These are phyloP conservation scores for Erigeron canadensis DNA, from an alignment of 129 eudicot species.

Conservation along the genomic window DNA sequence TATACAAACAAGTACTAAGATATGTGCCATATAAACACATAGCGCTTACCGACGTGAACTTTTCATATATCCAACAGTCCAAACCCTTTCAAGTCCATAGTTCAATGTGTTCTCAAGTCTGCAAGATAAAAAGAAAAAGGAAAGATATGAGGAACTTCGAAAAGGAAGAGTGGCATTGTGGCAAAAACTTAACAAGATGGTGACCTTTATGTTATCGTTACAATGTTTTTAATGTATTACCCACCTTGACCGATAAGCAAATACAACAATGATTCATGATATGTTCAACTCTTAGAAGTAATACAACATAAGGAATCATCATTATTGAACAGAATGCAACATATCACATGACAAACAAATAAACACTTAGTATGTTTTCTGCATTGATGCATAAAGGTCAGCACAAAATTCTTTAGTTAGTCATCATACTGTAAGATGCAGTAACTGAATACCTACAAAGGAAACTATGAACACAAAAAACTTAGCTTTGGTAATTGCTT, in stretches of 20 bases:
- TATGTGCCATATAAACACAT: conserved; percentile 9
- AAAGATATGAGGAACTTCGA: conserved; percentile 12
- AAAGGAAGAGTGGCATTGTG: background rate
- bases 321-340: conserved; percentile 3
- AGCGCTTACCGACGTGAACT: conserved; percentile 79
- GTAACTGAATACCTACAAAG: background rate
- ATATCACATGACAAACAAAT: background rate
- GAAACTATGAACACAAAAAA: no score
- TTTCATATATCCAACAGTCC: conserved; percentile 94
- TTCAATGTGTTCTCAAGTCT: conserved; percentile 94
- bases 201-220: background rate
- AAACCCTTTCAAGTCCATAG: conserved; percentile 93
- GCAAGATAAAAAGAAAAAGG: conserved; percentile 26
- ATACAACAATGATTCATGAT: background rate
- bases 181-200: conserved; percentile 19
- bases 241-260: conserved; percentile 13
- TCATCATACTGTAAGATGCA: background rate
- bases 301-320: conserved; percentile 18
- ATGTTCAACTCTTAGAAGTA: conserved; percentile 1
- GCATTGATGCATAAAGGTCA: background rate
- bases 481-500: no score
- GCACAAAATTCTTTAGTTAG: background rate
- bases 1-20: background rate
- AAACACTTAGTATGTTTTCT: background rate
- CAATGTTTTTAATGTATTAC: background rate